Evolutionary conservation across 164 flowering plant genomes (phyloP), one percentile per base, ranked within the genome.

Genomic region (Chimonanthus salicifolius): DNA sequence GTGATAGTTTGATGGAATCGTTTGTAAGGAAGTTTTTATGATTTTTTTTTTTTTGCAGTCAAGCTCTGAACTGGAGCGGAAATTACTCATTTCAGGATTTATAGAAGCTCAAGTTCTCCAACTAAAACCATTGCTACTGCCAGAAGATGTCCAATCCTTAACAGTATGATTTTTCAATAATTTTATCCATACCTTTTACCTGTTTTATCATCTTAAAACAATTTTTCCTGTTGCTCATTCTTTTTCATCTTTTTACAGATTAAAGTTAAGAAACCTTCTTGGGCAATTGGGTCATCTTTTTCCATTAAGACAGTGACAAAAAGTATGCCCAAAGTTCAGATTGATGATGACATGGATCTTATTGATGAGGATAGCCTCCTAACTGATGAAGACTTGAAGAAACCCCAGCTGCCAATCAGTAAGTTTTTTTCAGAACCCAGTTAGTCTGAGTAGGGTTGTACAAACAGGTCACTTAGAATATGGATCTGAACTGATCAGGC

Each of bases 331-430:
- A 87, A 85, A 80, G 69, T 96, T 58, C 90, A 85, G 83, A 79
- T 90, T 80, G 88, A 85, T 79, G 97, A 88, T 78, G 97, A 95
- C 71, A 72, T 80, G 67, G 99, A 91, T 86, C 79, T 92, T 77
- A 96, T 96, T 73, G 99, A 96, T 81, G 99, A 96, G 78, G 99
- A 96, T 78, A 86, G 89, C 69, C 92, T 96, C 44, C 76, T 96
- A 62, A 92, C 94, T 10, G 98, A 92, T 68, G 99, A 94, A 71
- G 98, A 96, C 80, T 72, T 92, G 80, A 89, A 87, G 89, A 96
- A 88, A 75, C 99, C 99, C 18, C 87, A 89, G 67, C 75, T 88
- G 58, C 94, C 90, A 77, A 71, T 74, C 73, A 88, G 97, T 94
- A 81, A 15, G 68, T 11, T 15, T 13, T 20, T 9, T 45, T 44